These are phyloP conservation scores for Rutstroemia sp. DNA, from an alignment of 2,329 filamentous ascomycete genomes.

Conservation along the genomic window DNA sequence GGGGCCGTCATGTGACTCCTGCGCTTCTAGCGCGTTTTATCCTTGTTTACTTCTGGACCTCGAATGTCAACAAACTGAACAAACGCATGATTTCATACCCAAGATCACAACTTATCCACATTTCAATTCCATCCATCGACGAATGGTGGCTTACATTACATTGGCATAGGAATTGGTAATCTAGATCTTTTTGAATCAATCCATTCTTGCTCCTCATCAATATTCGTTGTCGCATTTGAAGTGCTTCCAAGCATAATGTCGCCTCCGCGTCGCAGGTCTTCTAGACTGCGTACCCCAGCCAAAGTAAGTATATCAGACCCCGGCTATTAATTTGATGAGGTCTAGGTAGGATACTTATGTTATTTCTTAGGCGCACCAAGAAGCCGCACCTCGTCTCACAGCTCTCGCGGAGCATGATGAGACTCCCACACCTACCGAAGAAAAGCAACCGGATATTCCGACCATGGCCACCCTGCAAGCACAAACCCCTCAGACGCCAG, in stretches of 20 bases:
- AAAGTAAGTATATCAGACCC: slow-evolving; percentile 21
- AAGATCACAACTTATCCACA: neutral
- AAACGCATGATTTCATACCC: slow-evolving; percentile 1
- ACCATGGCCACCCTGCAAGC: slow-evolving; percentile 15
- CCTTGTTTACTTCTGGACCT: slow-evolving; percentile 5
- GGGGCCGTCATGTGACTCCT: neutral
- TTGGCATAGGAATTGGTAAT: no score
- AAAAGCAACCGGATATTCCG: slow-evolving; percentile 18
- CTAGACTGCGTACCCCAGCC: slow-evolving; percentile 27
- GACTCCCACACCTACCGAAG: slow-evolving; percentile 11
- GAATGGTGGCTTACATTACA: neutral
- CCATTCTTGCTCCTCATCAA: neutral
- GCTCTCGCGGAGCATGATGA: slow-evolving; percentile 28
- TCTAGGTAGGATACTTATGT: neutral
- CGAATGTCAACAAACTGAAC: slow-evolving; percentile 5
- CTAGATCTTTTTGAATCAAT: neutral
- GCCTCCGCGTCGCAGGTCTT: slow-evolving; percentile 28
- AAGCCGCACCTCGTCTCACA: slow-evolving; percentile 19
- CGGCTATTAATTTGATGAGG: neutral
- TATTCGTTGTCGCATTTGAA: neutral
- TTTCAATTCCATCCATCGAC: neutral
- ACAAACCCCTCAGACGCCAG: slow-evolving; percentile 45
- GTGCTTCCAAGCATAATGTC: slow-evolving; percentile 15
- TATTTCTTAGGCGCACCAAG: slow-evolving; percentile 11
- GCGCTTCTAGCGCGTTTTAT: neutral